These are phyloP conservation scores for Jacaranda copaia DNA, from an alignment of 257 asterid species.

Conservation along the genomic window DNA sequence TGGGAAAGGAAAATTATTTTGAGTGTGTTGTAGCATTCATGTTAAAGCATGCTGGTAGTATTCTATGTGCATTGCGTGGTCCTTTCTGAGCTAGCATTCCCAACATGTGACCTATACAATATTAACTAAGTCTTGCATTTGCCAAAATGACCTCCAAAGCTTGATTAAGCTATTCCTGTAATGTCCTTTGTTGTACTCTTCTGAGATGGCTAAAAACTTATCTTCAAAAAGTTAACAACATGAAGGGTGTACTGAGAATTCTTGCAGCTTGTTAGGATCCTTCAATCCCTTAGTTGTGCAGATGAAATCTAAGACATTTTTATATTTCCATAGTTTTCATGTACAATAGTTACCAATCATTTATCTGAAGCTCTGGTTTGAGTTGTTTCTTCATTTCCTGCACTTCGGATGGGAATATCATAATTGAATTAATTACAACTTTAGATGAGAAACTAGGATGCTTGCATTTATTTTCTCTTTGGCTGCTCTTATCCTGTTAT, in stretches of 20 bases:
- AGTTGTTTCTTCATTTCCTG: not conserved
- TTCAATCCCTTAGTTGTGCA: conserved; percentile 9
- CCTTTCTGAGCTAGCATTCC: not conserved
- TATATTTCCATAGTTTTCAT: not conserved
- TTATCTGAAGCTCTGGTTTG: conserved; percentile 2
- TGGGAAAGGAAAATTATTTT: too few relatives aligned
- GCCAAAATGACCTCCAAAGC: conserved; percentile 9
- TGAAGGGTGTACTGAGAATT: not conserved
- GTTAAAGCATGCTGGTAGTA: not conserved
- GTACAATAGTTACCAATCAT: not conserved
- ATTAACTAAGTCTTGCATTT: not conserved
- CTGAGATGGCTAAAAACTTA: not conserved
- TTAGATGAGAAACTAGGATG: not conserved
- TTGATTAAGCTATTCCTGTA: not conserved
- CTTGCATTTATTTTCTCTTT: not conserved
- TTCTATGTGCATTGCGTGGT: not conserved
- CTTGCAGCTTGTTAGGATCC: not conserved
- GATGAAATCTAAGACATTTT: not conserved
- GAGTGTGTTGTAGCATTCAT: too few relatives aligned
- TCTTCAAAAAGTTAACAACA: too few relatives aligned
- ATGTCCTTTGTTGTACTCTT: not conserved
- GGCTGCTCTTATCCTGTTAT: not conserved
- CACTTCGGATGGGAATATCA: not conserved
- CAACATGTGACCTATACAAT: not conserved
- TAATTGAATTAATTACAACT: not conserved